These are phyloP conservation scores for Aurantiochytrium sp. DNA, from an alignment of 108 stramenopile species.

Conservation along the genomic window DNA sequence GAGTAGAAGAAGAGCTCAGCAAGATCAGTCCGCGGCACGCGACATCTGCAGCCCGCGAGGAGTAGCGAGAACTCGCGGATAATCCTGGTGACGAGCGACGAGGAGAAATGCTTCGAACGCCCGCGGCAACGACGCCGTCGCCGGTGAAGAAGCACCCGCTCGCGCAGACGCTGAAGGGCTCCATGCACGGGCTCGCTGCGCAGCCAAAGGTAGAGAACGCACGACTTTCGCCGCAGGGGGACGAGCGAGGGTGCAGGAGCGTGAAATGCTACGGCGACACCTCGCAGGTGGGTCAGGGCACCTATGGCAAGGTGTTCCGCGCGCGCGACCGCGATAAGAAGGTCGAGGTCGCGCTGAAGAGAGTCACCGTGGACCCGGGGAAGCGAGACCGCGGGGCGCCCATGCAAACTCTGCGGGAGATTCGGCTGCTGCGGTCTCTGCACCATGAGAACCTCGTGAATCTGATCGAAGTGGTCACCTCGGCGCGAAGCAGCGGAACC, in stretches of 20 bases:
- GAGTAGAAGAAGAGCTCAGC: too few relatives aligned
- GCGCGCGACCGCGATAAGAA: constrained; percentile 47
- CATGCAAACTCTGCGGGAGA: constrained; percentile 84
- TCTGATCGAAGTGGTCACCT: constrained; percentile 82
- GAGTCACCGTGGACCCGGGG: constrained; percentile 71
- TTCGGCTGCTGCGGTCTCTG: constrained; percentile 82
- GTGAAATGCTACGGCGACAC: neutral
- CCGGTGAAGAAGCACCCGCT: too few relatives aligned
- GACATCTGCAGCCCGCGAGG: too few relatives aligned
- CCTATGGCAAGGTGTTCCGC: constrained; percentile 36
- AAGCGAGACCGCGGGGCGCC: constrained; percentile 84
- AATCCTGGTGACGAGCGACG: too few relatives aligned
- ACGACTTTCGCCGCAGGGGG: neutral
- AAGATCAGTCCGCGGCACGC: too few relatives aligned
- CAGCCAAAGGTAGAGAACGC: neutral
- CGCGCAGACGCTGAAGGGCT: too few relatives aligned
- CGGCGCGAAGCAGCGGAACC: constrained; percentile 67
- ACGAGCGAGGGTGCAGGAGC: neutral
- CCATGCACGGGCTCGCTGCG: too few relatives aligned
- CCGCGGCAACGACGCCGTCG: too few relatives aligned
- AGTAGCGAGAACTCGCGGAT: too few relatives aligned
- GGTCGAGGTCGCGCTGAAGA: constrained; percentile 73
- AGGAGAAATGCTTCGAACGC: too few relatives aligned
- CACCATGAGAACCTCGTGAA: constrained; percentile 76
- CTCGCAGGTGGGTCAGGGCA: constrained; percentile 39